phyloP scores from a whole-genome alignment of 2,329 filamentous ascomycete genomes.

The Trichoderma sp. region DNA sequence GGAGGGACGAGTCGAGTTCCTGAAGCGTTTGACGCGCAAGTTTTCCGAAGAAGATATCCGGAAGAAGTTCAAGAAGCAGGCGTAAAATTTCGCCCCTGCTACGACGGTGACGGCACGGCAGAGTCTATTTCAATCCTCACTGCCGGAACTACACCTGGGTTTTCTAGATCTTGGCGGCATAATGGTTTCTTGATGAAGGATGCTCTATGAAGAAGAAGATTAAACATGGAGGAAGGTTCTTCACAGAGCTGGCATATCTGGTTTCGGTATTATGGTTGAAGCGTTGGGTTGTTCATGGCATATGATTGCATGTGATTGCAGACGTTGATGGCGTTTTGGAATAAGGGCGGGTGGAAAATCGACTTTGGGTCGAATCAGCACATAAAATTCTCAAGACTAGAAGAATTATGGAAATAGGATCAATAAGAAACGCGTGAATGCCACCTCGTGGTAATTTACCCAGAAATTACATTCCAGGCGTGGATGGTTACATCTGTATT shows the following conservation, averaged over 20 bases:
- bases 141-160: neutral
- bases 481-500: neutral
- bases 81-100: neutral
- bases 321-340: conserved; percentile 7
- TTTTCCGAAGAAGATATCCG: conserved; percentile 65
- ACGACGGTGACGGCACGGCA: neutral
- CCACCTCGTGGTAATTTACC: neutral
- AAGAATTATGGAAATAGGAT: neutral
- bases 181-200: neutral
- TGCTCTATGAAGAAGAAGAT: neutral
- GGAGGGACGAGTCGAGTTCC: conserved; percentile 60
- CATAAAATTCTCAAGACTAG: neutral
- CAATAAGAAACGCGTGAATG: neutral
- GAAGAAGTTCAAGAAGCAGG: conserved; percentile 47
- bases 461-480: neutral
- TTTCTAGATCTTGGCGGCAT: neutral
- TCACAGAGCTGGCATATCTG: neutral
- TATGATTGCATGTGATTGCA: neutral
- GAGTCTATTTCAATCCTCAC: neutral
- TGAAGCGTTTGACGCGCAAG: conserved; percentile 61
- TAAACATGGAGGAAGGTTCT: neutral
- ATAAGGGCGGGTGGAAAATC: neutral
- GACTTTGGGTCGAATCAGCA: neutral
- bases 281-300: neutral
- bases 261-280: neutral